Evolutionary conservation across 306 rosid genomes (phyloP).

Genomic region (Sechiopsis laciniata): DNA sequence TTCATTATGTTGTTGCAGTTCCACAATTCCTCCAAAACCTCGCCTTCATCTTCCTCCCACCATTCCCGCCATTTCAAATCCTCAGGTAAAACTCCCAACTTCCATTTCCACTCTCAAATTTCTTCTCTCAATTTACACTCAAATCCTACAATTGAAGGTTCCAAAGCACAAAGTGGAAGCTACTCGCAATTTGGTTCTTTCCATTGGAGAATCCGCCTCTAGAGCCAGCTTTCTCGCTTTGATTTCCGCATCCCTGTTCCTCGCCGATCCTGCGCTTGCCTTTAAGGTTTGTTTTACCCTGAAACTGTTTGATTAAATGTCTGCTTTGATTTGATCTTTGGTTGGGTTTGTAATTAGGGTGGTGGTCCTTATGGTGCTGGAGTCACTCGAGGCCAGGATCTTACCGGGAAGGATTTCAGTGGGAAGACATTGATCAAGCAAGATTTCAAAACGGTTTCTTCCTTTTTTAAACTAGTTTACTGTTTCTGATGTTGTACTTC

Average conservation of each 20-base stretch:
- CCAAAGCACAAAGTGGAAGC: slow-evolving; percentile 32
- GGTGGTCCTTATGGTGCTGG: slow-evolving; percentile 89
- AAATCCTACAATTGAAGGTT: not conserved
- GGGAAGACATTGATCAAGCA: slow-evolving; percentile 82
- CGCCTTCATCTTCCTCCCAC: slow-evolving; percentile 22
- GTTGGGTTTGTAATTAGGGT: slow-evolving; percentile 38
- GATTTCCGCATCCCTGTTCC: slow-evolving; percentile 63
- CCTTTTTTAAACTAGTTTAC: slow-evolving; percentile 20
- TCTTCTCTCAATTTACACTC: not conserved
- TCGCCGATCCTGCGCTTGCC: slow-evolving; percentile 71
- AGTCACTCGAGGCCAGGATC: slow-evolving; percentile 95
- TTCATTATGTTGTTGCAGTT: slow-evolving; percentile 42
- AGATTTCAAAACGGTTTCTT: slow-evolving; percentile 85
- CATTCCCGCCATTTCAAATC: not conserved
- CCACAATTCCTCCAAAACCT: slow-evolving; percentile 34
- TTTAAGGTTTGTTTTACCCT: slow-evolving; percentile 42
- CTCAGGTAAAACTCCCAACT: not conserved
- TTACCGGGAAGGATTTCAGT: slow-evolving; percentile 76
- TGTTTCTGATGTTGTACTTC: not conserved
- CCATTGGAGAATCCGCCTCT: slow-evolving; percentile 42
- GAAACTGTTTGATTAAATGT: not conserved
- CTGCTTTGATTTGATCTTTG: not conserved
- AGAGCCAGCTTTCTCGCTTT: slow-evolving; percentile 55
- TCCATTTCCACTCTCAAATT: not conserved
- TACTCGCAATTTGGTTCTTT: slow-evolving; percentile 28